Evolutionary conservation across 257 asterid genomes (phyloP).

Genomic region (Plantago major): DNA sequence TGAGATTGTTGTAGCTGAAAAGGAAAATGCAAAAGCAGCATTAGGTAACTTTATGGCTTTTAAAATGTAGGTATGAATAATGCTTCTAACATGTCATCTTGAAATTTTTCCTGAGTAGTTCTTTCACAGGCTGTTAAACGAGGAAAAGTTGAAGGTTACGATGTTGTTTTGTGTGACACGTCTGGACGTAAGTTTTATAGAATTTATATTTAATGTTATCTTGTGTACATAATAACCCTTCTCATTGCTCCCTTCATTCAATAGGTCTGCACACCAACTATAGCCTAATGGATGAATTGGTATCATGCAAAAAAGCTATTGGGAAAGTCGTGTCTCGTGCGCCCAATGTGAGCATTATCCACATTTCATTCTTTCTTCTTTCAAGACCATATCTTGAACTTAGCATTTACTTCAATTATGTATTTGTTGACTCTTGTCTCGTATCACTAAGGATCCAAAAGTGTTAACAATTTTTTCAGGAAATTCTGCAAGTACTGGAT

Average conservation of each 20-base stretch:
- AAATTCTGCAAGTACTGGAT: conserved; percentile 81
- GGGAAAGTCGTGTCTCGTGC: conserved; percentile 76
- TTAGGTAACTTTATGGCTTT: conserved; percentile 45
- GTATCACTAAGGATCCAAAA: background rate
- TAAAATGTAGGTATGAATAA: conserved; percentile 9
- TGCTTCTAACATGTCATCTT: conserved; percentile 37
- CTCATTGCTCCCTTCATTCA: conserved; percentile 11
- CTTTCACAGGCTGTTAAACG: conserved; percentile 92
- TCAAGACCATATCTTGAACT: background rate
- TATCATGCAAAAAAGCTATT: conserved; percentile 78
- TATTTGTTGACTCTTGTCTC: background rate
- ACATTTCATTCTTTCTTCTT: conserved; percentile 4
- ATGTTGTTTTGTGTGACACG: conserved; percentile 85
- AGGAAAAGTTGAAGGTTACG: conserved; percentile 73
- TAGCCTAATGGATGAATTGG: conserved; percentile 93
- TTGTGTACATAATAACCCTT: background rate
- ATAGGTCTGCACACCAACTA: conserved; percentile 93
- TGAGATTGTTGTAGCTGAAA: conserved; percentile 87
- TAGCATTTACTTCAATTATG: background rate
- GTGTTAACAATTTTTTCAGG: conserved; percentile 39
- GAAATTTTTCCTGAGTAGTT: conserved; percentile 80
- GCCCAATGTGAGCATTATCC: conserved; percentile 63
- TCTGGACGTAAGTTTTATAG: conserved; percentile 78
- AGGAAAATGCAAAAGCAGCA: conserved; percentile 81
- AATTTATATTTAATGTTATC: conserved; percentile 6